Evolutionary conservation across 306 rosid species (phyloP), one percentile per base, ranked within the genome.

Genomic region (Trifolium dubium): DNA sequence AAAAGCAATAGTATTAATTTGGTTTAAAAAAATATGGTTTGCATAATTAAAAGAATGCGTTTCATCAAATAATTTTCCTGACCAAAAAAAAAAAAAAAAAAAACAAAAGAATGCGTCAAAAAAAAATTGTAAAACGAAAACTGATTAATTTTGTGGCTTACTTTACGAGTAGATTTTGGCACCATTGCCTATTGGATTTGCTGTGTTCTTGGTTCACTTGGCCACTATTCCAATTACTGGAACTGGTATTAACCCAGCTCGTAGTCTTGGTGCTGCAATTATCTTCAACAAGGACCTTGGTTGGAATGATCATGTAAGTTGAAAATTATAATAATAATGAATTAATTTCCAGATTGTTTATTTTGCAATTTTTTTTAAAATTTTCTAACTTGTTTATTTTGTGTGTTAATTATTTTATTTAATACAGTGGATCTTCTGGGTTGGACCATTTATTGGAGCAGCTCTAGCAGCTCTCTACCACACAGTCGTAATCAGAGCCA

Each of bases 181-280:
- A 51, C 88, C 88, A 0, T 62, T 84, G 74, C 88, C 88, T 2
- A 84, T 84, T 81, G 88, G 88, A 44, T 84, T 84, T 61, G 88
- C 88, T 59, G 88, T 84, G 31, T 84, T 84, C 70, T 75, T 84
- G 83, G 88, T 84, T 1, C 88, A 84, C 53, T 74, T 84, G 83
- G 88, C 88, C 9, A 84, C 88, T 32, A 84, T 84, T 17, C 88
- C 88, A 11, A 84, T 84, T 69, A 84, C 88, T n/a, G 88, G 88
- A 74, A 84, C 89, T 5, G 86, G 86, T 18, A 82, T 82, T 70
- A 82, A 85, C 79, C 85, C 86, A 3, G 85, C 89, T 74, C 73
- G 89, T 7, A 82, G 89, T 74, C 87, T 85, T 5, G 89, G 89
- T 12, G 86, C 89, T 9, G 77, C 89, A 12, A 73, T 85, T 70